Conservation (phyloP, 805 yeast species). For the Tanozyma kutaoensis region DNA sequence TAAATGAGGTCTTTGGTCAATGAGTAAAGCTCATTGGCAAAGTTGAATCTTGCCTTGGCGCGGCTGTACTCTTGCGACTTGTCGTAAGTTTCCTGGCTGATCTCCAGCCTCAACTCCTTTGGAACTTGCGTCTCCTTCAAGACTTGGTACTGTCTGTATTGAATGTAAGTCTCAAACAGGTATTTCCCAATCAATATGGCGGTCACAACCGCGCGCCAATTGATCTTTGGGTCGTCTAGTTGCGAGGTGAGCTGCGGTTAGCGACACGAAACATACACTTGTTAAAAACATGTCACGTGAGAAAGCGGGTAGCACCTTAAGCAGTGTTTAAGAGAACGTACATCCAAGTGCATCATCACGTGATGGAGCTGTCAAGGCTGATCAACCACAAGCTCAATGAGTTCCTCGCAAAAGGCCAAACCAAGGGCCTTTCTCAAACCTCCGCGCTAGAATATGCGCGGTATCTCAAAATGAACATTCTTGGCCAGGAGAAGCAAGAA, state of each 20-base stretch:
- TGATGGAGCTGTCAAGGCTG: constrained; percentile 27
- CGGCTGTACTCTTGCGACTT: constrained; percentile 70
- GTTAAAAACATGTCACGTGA: no score
- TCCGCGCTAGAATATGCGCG: constrained; percentile 21
- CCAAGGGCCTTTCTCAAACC: constrained; percentile 1
- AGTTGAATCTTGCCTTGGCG: constrained; percentile 62
- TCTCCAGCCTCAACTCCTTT: constrained; percentile 48
- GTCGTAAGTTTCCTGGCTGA: constrained; percentile 58
- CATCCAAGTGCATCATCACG: constrained; percentile 1
- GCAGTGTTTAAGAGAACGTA: no score
- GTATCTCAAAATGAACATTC: constrained; percentile 26
- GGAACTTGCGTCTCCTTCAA: constrained; percentile 48
- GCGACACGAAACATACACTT: no score
- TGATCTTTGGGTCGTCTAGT: constrained; percentile 54
- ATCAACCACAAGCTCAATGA: constrained; percentile 32
- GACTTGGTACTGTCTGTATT: constrained; percentile 65
- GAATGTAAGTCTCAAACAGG: constrained; percentile 60
- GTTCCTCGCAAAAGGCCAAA: constrained; percentile 19
- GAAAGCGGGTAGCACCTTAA: no score
- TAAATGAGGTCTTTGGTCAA: constrained; percentile 44
- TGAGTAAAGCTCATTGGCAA: constrained; percentile 38
- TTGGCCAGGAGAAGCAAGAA: constrained; percentile 35
- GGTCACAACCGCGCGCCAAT: constrained; percentile 70
- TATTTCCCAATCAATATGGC: constrained; percentile 69
- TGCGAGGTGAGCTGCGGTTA: no score